Base-by-base conservation (phyloP, 441 rosid genomes). In the Populus hybrid region DNA sequence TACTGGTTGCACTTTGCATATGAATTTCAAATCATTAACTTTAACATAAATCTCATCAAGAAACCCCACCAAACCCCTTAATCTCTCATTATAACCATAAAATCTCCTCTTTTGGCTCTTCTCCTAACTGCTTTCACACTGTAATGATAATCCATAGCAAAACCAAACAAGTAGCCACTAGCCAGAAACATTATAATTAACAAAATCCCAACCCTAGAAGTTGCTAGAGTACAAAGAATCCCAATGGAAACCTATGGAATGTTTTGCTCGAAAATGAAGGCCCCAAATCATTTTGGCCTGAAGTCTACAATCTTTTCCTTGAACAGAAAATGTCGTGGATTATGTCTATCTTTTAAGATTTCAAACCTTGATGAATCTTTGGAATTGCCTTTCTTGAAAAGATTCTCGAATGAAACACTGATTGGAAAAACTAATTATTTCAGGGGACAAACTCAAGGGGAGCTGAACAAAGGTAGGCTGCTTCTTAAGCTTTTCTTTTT, bases 371-470 rank as follows among this genome's bases (percentile, higher is more conserved):
- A 24, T 66, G 34, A 26, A 36, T 42, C 4, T 68, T 73, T 26
- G 11, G 36, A 21, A 38, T 76, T 76, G 23, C 36, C 64, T 12
- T 74, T 59, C 63, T 50, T 70, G 76, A 67, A 32, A 77, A 72
- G 74, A 84, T 84, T 30, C 34, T 59, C 46, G 26, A 8, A 36
- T 69, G 23, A 76, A 66, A 38, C 70, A 30, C 66, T 80, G 83
- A 74, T 86, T 74, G 28, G 64, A 68, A 69, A 78, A 68, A 23
- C 73, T 75, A 26, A 46, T 82, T 23, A 63, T 86, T 83, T 75
- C 89, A 94, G 97, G 92, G 50, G 75, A 77, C 78, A 36, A 87
- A 80, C 69, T 82, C 86, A 18, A 82, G 89, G 85, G 85, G 87
- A 80, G 80, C 77, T 16, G 89, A 83, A 78, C 80, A 72, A 72